Evolutionary conservation across 495 filamentous ascomycete species (phyloP).

Genomic region (Astrocystis sublimbata): DNA sequence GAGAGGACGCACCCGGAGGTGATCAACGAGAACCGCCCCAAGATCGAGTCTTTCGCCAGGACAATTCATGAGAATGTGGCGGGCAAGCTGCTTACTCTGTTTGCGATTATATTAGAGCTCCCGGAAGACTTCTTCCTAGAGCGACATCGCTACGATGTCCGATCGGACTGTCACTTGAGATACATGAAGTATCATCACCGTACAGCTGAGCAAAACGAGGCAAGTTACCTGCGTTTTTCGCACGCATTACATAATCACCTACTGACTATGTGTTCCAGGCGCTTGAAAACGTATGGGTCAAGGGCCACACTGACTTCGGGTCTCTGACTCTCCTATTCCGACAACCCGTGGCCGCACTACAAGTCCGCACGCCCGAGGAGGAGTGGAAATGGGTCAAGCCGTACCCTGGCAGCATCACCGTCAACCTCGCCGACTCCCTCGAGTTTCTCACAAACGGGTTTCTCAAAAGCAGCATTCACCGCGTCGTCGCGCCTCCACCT

Average conservation of each 20-base stretch:
- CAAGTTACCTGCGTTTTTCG: neutral
- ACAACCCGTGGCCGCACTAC: slow-evolving; percentile 54
- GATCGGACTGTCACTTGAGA: slow-evolving; percentile 51
- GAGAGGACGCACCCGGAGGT: slow-evolving; percentile 33
- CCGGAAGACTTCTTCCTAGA: slow-evolving; percentile 53
- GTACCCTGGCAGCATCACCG: slow-evolving; percentile 54
- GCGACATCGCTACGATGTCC: slow-evolving; percentile 51
- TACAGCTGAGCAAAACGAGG: slow-evolving; percentile 41
- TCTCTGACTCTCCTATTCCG: slow-evolving; percentile 57
- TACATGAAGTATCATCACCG: slow-evolving; percentile 58
- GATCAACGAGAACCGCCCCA: slow-evolving; percentile 32
- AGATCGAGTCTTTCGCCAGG: slow-evolving; percentile 51
- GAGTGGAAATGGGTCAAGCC: slow-evolving; percentile 55
- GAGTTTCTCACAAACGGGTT: slow-evolving; percentile 52
- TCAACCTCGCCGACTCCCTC: slow-evolving; percentile 55
- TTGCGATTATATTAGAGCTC: slow-evolving; percentile 54
- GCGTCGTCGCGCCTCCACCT: slow-evolving; percentile 50
- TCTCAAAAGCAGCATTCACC: slow-evolving; percentile 55
- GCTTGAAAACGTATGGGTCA: slow-evolving; percentile 35
- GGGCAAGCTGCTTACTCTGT: slow-evolving; percentile 49
- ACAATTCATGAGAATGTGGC: slow-evolving; percentile 51
- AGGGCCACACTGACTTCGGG: slow-evolving; percentile 60
- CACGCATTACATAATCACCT: neutral
- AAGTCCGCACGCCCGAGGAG: slow-evolving; percentile 50
- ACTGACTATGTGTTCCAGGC: neutral